These are phyloP conservation scores for Hirsutella minnesotensis DNA, from an alignment of 2,329 filamentous ascomycete genomes.

Conservation along the genomic window DNA sequence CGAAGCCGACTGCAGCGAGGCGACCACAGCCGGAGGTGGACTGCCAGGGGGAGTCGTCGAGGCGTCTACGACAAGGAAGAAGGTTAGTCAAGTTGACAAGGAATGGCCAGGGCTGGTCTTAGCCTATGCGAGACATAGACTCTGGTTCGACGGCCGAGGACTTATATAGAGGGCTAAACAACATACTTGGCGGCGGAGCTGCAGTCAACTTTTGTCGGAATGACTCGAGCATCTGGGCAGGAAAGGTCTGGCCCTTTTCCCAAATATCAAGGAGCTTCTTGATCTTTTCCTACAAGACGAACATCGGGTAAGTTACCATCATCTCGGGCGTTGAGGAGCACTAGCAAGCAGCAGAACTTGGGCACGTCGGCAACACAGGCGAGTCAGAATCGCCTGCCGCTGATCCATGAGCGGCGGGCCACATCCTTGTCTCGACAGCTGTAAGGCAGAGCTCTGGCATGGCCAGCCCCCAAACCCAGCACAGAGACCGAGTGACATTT, in stretches of 20 bases:
- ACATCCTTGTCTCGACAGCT: background rate
- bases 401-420: background rate
- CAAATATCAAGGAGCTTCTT: slow-evolving; percentile 90
- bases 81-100: background rate
- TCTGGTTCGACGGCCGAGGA: background rate
- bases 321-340: background rate
- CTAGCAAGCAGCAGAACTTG: background rate
- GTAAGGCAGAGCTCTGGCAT: background rate
- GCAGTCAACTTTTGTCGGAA: slow-evolving; percentile 74
- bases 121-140: no score
- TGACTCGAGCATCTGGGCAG: slow-evolving; percentile 60
- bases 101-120: no score
- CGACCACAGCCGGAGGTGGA: slow-evolving; percentile 35
- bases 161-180: slow-evolving; percentile 2
- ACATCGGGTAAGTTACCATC: slow-evolving; percentile 26
- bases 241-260: slow-evolving; percentile 92
- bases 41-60: slow-evolving; percentile 63
- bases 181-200: slow-evolving; percentile 52
- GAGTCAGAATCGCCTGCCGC: background rate
- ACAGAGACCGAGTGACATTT: background rate
- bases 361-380: no score
- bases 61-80: slow-evolving; percentile 32
- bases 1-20: slow-evolving; percentile 23
- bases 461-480: background rate
- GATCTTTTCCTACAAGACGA: slow-evolving; percentile 75